Base-by-base conservation (phyloP, 805 yeast species). In the Starmerella scarabaei region DNA sequence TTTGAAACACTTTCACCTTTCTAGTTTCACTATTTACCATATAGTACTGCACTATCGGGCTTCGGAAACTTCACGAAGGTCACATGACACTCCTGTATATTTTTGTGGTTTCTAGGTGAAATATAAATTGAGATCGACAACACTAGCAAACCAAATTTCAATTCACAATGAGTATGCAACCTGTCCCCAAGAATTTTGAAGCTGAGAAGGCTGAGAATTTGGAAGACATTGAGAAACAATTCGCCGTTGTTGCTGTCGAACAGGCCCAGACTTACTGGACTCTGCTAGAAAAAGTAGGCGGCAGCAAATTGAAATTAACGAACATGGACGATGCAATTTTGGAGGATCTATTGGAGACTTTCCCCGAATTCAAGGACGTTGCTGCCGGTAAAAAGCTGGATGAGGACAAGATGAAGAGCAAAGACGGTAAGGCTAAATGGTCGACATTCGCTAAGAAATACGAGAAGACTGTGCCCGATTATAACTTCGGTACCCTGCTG, bases 221-320 rank as follows among this genome's bases (percentile, higher is more conserved):
- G 53, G 97, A 88, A 63, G 94, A 84, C 54, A 84, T 91, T 55
- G 98, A 91, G 63, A 84, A 76, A 70, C 97, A 91, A 66, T 91
- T 91, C 57, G 97, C 98, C 31, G 98, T 91, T 44, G 83, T 80
- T 63, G 98, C 97, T 4, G 98, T 91, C 15, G 77, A 73, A 61
- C 97, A 91, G 60, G 91, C 94, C 43, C 93, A 38, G 48, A 78
- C 94, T 1, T 91, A 88, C 71, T 91, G 95, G 94, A 68, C 69
- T 35, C 61, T 91, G 43, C 63, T 91, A 40, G 71, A 71, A 42
- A 73, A 74, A 51, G 65, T 85, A 41, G 51, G 50, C 4, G 96
- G 93, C n/a, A 72, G 91, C 32, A 73, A 71, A 51, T 68, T 88
- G 48, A 80, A 75, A 57, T 66, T 61, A 30, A 62, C 68, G 16